Conservation (phyloP, 306 rosid species). For the Quercus gilva region DNA sequence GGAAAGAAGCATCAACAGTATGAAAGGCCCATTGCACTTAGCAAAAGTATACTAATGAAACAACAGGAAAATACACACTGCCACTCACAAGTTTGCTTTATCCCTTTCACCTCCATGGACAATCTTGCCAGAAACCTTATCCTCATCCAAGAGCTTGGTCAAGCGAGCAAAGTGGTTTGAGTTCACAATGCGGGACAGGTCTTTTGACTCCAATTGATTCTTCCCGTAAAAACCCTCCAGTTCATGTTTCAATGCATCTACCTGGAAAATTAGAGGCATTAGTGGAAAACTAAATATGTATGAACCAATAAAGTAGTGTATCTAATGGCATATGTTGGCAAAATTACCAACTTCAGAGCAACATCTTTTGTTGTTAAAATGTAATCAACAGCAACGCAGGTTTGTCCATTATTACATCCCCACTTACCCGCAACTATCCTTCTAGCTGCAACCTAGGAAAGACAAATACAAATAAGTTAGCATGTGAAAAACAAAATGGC, state of each 20-base stretch:
- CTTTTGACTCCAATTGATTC: slow-evolving; percentile 80
- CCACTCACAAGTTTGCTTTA: slow-evolving; percentile 70
- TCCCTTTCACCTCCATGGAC: slow-evolving; percentile 85
- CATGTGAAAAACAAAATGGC: slow-evolving; percentile 13
- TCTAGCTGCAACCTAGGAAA: slow-evolving; percentile 64
- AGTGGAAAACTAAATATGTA: slow-evolving; percentile 18
- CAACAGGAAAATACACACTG: slow-evolving; percentile 7
- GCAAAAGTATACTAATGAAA: slow-evolving; percentile 13
- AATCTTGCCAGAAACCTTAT: slow-evolving; percentile 80
- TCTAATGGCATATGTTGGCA: slow-evolving; percentile 6
- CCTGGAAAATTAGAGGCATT: slow-evolving; percentile 45
- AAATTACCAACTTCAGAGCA: slow-evolving; percentile 81
- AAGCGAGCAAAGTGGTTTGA: slow-evolving; percentile 78
- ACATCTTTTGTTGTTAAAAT: slow-evolving; percentile 72
- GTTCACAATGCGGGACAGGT: slow-evolving; percentile 87
- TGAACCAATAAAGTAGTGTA: slow-evolving; percentile 5
- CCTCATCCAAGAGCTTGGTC: slow-evolving; percentile 84
- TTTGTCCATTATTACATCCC: slow-evolving; percentile 94
- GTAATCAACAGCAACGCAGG: slow-evolving; percentile 87
- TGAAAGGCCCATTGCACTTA: slow-evolving; percentile 17
- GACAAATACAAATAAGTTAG: slow-evolving; percentile 19
- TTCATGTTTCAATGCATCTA: slow-evolving; percentile 69
- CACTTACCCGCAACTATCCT: slow-evolving; percentile 93
- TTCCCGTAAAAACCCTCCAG: slow-evolving; percentile 77
- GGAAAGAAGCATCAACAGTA: slow-evolving; percentile 9